phyloP scores from a whole-genome alignment of 2,329 filamentous ascomycete genomes.

The Fusarium verticillioides region DNA sequence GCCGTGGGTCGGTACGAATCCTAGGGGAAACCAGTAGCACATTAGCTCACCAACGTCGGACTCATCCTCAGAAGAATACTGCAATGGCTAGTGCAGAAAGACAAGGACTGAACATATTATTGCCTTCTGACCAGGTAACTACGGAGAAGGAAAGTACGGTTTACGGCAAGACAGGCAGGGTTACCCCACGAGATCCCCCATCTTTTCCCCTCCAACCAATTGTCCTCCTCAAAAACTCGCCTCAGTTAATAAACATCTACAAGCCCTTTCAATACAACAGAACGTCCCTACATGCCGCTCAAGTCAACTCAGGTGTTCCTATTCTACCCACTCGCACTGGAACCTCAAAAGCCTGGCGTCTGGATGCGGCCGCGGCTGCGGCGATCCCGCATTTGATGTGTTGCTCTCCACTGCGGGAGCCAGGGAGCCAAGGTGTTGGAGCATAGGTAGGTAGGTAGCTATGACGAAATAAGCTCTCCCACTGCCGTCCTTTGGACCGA shows the following conservation, averaged over 20 bases:
- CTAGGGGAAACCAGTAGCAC: no score
- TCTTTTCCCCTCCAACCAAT: conserved; percentile 12
- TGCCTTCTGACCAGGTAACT: not conserved
- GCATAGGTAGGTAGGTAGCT: not conserved
- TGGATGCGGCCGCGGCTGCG: not conserved
- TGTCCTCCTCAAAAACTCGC: not conserved
- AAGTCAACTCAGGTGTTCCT: not conserved
- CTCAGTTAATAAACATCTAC: not conserved
- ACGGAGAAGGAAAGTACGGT: not conserved
- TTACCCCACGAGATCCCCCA: conserved; percentile 33
- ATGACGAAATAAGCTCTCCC: conserved; percentile 38
- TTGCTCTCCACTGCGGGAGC: conserved; percentile 37
- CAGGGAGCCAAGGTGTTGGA: conserved; percentile 30
- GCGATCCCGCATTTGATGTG: conserved; percentile 6
- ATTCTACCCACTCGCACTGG: not conserved
- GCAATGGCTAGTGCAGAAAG: not conserved
- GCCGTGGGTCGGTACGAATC: not conserved
- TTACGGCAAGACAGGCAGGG: conserved; percentile 15
- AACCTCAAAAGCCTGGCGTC: not conserved
- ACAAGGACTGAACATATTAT: not conserved
- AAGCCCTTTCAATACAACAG: not conserved
- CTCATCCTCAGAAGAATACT: not conserved
- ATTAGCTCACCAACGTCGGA: no score
- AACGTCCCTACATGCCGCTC: not conserved
- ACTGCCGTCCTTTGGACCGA: conserved; percentile 45